Base-by-base conservation (phyloP, 305 asterid species). In the Fraxinus velutina region DNA sequence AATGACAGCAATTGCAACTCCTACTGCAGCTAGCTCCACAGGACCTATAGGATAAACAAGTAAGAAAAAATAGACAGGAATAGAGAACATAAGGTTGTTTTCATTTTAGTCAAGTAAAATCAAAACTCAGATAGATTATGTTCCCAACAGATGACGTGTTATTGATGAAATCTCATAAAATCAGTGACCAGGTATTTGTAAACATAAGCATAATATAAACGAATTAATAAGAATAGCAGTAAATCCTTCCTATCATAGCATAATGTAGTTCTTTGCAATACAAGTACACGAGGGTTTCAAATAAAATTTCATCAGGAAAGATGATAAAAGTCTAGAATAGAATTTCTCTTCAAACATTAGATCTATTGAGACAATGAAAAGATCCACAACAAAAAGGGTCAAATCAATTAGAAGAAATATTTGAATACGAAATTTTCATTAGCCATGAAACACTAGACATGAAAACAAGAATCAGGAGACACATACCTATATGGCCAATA, bases 11-110 rank as follows among this genome's bases (percentile, higher is more conserved):
- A 91, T 89, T 10, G 94, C 85, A 76, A 89, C 92, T 79, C 92
- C 92, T 10, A 89, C 94, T 68, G 91, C 94, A 7, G 90, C 92
- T 70, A 89, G 92, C 75, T 91, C 92, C 80, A 87, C 86, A 6
- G 92, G 83, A 82, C 92, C 94, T 89, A 32, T 42, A 79, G 37
- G 7, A 29, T 47, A 22, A 30, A 78, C 6, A 8, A 73, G 64
- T n/a, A 73, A 62, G 6, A 39, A 9, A 76, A 78, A 36, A 9
- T 32, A 10, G 70, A 21, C 30, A 21, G 70, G 70, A 8, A 60
- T 2, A 55, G 36, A 9, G 37, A 71, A 2, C 24, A 60, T n/a
- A 17, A 1, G 9, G 27, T 17, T 55, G 66, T 55, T 55, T 55
- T 55, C 66, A 55, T n/a, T 55, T 55, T 55, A 55, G 66, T 19